A percentile compares a stretch with the other conserved stretches of the same genome.
Conservation (phyloP, 2,329 filamentous ascomycete genomes). For the Talaromyces funiculosus region DNA sequence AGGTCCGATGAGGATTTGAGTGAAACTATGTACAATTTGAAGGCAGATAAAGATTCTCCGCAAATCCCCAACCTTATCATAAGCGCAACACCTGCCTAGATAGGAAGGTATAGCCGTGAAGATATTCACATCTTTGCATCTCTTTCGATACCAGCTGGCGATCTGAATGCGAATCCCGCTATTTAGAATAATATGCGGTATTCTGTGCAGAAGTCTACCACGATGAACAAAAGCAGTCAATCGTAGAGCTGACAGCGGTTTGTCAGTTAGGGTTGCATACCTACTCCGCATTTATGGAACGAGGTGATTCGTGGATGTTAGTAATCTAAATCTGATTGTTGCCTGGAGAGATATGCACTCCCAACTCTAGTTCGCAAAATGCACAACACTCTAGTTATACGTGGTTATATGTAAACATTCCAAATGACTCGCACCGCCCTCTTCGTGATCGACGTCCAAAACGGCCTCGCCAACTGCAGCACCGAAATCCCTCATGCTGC, state of each 20-base stretch:
- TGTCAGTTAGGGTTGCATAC: background rate
- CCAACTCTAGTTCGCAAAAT: background rate
- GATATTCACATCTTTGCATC: background rate
- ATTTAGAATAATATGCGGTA: no score
- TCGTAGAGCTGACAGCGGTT: background rate
- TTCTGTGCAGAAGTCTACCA: no score
- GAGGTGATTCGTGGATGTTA: no score
- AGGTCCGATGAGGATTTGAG: background rate
- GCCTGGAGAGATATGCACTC: no score
- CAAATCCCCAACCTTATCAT: background rate
- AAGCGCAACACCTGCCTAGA: background rate
- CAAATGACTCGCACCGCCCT: background rate
- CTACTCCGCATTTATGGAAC: no score
- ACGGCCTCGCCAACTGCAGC: background rate
- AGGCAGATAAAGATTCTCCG: background rate
- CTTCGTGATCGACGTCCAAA: conserved; percentile 5
- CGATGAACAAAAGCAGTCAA: background rate
- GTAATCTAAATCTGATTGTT: no score
- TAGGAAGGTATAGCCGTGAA: background rate
- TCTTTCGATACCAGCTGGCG: background rate
- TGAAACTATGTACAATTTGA: background rate
- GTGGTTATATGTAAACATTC: background rate
- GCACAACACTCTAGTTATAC: background rate
- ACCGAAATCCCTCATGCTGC: background rate
- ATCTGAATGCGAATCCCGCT: background rate